These are phyloP conservation scores for Pseudozyma pruni DNA, from an alignment of 1,284 basidiomycete species.

Conservation along the genomic window DNA sequence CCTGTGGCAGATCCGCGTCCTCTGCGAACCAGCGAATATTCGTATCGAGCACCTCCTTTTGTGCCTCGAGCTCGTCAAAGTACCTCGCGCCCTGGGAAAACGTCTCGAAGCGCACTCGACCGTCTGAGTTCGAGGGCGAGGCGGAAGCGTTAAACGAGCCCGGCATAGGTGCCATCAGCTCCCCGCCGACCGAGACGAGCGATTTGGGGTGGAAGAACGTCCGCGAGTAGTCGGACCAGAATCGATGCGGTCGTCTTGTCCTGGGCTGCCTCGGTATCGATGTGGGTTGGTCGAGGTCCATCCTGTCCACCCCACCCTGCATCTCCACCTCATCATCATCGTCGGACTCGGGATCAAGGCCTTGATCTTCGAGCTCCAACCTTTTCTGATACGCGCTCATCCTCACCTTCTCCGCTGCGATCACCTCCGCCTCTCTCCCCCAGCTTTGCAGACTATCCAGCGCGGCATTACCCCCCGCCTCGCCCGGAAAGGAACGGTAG, in stretches of 20 bases:
- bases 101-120: conserved; percentile 38
- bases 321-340: conserved; percentile 22
- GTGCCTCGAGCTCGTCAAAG: conserved; percentile 49
- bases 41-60: conserved; percentile 55
- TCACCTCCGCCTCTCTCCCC: conserved; percentile 22
- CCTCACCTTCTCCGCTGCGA: conserved; percentile 19
- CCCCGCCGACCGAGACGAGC: conserved; percentile 50
- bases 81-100: conserved; percentile 48
- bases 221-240: conserved; percentile 62
- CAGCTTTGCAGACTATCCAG: conserved; percentile 30
- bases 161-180: conserved; percentile 44
- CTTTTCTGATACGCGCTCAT: conserved; percentile 41
- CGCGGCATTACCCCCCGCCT: conserved; percentile 21
- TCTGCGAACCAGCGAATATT: conserved; percentile 62
- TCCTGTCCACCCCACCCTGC: conserved; percentile 16
- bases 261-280: conserved; percentile 6
- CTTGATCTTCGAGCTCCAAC: conserved; percentile 47
- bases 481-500: conserved; percentile 37
- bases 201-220: conserved; percentile 56
- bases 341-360: conserved; percentile 31
- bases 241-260: conserved; percentile 24
- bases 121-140: conserved; percentile 9
- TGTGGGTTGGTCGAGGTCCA: not conserved
- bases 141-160: conserved; percentile 40
- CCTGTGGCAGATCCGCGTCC: conserved; percentile 61